Evolutionary conservation across 768 basidiomycete species (phyloP).

Genomic region (Podaxis rugospora): DNA sequence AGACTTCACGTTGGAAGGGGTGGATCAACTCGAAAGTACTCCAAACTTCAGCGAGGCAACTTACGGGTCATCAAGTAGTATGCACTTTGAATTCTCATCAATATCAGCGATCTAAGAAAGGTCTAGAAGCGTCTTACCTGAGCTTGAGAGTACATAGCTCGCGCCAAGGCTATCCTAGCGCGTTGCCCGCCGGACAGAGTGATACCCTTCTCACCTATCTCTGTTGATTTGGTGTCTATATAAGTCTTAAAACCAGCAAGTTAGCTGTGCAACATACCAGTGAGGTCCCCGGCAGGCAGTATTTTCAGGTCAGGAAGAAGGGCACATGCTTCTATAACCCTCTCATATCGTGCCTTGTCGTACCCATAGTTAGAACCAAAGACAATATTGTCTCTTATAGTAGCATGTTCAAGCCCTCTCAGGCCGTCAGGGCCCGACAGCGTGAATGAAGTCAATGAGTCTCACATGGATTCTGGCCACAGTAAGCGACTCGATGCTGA

Average conservation of each 20-base stretch:
- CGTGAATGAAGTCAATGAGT: not conserved
- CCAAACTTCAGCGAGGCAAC: constrained; percentile 18
- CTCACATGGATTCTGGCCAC: constrained; percentile 62
- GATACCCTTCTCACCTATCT: constrained; percentile 81
- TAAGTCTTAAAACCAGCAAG: not conserved
- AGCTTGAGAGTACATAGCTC: constrained; percentile 74
- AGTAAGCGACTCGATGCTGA: constrained; percentile 61
- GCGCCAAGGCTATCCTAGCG: constrained; percentile 71
- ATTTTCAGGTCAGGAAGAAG: constrained; percentile 66
- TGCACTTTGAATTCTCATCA: constrained; percentile 30
- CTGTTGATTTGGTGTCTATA: constrained; percentile 21
- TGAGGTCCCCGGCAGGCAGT: constrained; percentile 74
- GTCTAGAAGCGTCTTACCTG: constrained; percentile 30
- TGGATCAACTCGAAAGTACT: not conserved
- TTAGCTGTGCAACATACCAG: constrained; percentile 36
- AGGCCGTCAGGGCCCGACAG: not conserved
- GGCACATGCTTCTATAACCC: constrained; percentile 72
- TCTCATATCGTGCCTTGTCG: constrained; percentile 58
- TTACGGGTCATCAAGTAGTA: constrained; percentile 71
- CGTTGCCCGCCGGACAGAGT: constrained; percentile 72
- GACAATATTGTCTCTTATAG: constrained; percentile 77
- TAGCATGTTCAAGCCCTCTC: constrained; percentile 73
- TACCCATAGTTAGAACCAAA: constrained; percentile 61
- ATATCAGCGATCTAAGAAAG: not conserved
- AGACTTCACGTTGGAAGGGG: constrained; percentile 34